These are phyloP conservation scores for Periconia digitata DNA, from an alignment of 2,329 filamentous ascomycete genomes.

Conservation along the genomic window DNA sequence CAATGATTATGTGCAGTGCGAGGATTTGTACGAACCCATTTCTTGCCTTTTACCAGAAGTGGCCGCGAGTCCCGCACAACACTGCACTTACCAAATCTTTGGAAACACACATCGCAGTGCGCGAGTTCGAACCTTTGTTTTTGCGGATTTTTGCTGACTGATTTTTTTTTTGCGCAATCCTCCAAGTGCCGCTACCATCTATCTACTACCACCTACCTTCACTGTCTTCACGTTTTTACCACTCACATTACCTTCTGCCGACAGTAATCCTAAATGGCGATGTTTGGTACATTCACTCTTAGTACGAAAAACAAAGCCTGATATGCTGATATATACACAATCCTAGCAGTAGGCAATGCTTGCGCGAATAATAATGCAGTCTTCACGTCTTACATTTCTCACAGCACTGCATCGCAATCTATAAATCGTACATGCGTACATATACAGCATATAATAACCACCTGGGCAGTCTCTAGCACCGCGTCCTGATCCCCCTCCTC, in stretches of 20 bases:
- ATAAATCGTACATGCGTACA: too few species aligned
- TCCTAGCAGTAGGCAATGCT: too few species aligned
- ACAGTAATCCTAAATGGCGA: too few species aligned
- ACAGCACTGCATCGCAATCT: not conserved
- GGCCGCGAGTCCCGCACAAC: constrained; percentile 66
- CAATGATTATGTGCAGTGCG: constrained; percentile 57
- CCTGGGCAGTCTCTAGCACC: constrained; percentile 63
- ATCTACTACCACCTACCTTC: not conserved
- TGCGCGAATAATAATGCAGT: too few species aligned
- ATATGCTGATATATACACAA: too few species aligned
- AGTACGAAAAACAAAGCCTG: too few species aligned
- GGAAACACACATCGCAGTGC: constrained; percentile 42
- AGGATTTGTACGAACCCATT: constrained; percentile 72
- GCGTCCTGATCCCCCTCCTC: constrained; percentile 78
- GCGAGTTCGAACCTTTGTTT: constrained; percentile 48
- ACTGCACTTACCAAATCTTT: constrained; percentile 63
- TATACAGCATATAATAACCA: not conserved
- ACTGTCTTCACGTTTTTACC: not conserved
- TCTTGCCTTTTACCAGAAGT: constrained; percentile 82
- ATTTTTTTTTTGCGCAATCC: not conserved
- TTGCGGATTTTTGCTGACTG: constrained; percentile 13
- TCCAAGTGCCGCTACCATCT: not conserved
- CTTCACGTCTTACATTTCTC: not conserved
- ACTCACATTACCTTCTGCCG: not conserved
- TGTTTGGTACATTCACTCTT: too few species aligned